These are phyloP conservation scores for Debaryomyces castellii DNA, from an alignment of 805 yeast species.

Conservation along the genomic window DNA sequence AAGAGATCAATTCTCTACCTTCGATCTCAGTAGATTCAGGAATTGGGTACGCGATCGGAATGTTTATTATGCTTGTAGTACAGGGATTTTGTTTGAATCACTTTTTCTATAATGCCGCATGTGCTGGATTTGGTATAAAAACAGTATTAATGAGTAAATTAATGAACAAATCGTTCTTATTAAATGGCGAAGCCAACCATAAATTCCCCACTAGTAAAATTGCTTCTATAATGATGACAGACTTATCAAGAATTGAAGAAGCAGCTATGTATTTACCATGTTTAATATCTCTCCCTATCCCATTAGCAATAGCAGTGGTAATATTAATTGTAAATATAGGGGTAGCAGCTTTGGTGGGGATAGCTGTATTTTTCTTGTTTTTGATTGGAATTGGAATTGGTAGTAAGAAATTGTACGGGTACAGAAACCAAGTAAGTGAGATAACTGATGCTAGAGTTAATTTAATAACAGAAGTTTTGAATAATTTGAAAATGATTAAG, in stretches of 20 bases:
- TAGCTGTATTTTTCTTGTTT: conserved; percentile 44
- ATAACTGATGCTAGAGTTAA: conserved; percentile 73
- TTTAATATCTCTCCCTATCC: conserved; percentile 57
- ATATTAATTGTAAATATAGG: conserved; percentile 66
- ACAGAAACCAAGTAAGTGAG: conserved; percentile 52
- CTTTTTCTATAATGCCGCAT: conserved; percentile 54
- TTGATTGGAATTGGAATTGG: conserved; percentile 41
- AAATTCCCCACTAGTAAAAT: conserved; percentile 63
- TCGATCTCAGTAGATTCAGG: conserved; percentile 21
- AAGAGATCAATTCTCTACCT: conserved; percentile 18
- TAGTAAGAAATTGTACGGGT: conserved; percentile 49
- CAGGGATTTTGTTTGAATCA: conserved; percentile 44
- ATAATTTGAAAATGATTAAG: conserved; percentile 75
- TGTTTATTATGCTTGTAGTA: conserved; percentile 12
- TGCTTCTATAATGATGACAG: conserved; percentile 74
- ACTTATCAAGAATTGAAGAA: conserved; percentile 70
- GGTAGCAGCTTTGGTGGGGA: conserved; percentile 66
- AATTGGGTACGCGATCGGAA: conserved; percentile 35
- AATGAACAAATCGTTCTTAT: conserved; percentile 60
- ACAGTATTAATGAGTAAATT: conserved; percentile 66
- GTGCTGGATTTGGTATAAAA: conserved; percentile 64
- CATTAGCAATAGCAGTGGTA: conserved; percentile 58
- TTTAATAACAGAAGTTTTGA: conserved; percentile 69
- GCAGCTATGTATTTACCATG: conserved; percentile 63
- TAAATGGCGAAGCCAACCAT: conserved; percentile 55